Percentiles rank a stretch among this genome's conserved stretches.
These are phyloP conservation scores for Penicillium capsulatum DNA, from an alignment of 2,329 filamentous ascomycete species.

Conservation along the genomic window DNA sequence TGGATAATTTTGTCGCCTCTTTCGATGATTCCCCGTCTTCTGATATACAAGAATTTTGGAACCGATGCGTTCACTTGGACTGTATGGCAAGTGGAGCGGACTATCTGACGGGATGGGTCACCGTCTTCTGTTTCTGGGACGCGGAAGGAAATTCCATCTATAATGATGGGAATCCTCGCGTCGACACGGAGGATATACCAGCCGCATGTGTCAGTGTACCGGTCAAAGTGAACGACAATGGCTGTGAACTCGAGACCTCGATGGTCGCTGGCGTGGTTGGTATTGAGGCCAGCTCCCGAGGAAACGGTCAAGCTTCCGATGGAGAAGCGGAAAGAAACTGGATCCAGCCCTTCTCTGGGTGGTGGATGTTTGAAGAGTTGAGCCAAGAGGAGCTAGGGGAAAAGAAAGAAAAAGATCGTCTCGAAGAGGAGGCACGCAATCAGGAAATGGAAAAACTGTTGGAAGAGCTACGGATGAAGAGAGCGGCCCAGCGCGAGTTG, in stretches of 20 bases:
- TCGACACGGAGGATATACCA: conserved; percentile 27
- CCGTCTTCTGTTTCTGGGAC: conserved; percentile 48
- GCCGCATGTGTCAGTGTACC: conserved; percentile 30
- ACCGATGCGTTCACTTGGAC: conserved; percentile 19
- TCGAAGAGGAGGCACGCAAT: background rate
- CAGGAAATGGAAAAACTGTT: background rate
- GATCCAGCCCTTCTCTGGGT: conserved; percentile 20
- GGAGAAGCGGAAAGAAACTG: conserved; percentile 5
- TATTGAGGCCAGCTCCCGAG: conserved; percentile 18
- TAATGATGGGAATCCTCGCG: conserved; percentile 17
- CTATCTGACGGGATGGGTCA: conserved; percentile 48
- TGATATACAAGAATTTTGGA: conserved; percentile 12
- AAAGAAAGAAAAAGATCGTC: background rate
- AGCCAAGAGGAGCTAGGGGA: background rate
- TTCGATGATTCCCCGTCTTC: conserved; percentile 6
- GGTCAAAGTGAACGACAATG: conserved; percentile 32
- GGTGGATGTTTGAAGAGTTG: conserved; percentile 25
- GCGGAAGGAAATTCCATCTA: conserved; percentile 31
- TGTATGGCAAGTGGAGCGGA: conserved; percentile 31
- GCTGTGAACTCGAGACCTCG: conserved; percentile 17
- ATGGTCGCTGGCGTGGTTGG: conserved; percentile 32
- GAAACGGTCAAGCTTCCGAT: conserved; percentile 4
- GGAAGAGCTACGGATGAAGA: too few species aligned
- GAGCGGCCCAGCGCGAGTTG: too few species aligned
- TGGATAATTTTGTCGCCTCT: conserved; percentile 42